A percentile compares a stretch with the other conserved stretches of the same genome.
phyloP scores from a whole-genome alignment of 1,139 yeast genomes.

The Yamadazyma diddensiae region DNA sequence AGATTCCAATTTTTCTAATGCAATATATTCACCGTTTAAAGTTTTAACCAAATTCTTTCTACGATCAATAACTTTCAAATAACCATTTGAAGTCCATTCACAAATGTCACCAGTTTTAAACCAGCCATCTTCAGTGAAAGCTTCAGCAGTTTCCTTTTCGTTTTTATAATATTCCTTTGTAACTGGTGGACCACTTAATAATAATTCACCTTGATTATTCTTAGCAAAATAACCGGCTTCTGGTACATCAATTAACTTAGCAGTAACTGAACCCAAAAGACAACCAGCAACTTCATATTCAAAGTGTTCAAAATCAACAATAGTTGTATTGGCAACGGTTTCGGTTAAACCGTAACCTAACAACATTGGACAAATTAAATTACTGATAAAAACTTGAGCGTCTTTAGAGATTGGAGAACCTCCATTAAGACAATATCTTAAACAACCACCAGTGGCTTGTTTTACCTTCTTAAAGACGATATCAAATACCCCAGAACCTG shows the following conservation, averaged over 20 bases:
- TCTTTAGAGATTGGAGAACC: slow-evolving; percentile 88
- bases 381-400: slow-evolving; percentile 82
- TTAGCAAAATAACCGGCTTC: slow-evolving; percentile 93
- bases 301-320: slow-evolving; percentile 62
- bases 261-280: slow-evolving; percentile 77
- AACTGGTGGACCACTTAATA: slow-evolving; percentile 72
- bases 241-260: slow-evolving; percentile 85
- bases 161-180: slow-evolving; percentile 79
- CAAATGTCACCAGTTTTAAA: slow-evolving; percentile 97
- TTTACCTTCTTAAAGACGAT: slow-evolving; percentile 83
- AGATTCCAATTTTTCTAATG: slow-evolving; percentile 88
- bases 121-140: slow-evolving; percentile 88
- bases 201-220: slow-evolving; percentile 90
- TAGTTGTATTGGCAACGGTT: slow-evolving; percentile 84
- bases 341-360: slow-evolving; percentile 97
- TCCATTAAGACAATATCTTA: slow-evolving; percentile 77
- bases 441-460: slow-evolving; percentile 92
- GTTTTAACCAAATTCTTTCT: slow-evolving; percentile 96
- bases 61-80: slow-evolving; percentile 83
- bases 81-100: slow-evolving; percentile 84
- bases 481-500: slow-evolving; percentile 63
- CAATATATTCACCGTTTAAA: slow-evolving; percentile 94
- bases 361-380: slow-evolving; percentile 81
- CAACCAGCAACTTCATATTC: slow-evolving; percentile 81
- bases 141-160: slow-evolving; percentile 72